Evolutionary conservation across 345 rosid genomes (phyloP).

Genomic region (Gossypium thurberi): DNA sequence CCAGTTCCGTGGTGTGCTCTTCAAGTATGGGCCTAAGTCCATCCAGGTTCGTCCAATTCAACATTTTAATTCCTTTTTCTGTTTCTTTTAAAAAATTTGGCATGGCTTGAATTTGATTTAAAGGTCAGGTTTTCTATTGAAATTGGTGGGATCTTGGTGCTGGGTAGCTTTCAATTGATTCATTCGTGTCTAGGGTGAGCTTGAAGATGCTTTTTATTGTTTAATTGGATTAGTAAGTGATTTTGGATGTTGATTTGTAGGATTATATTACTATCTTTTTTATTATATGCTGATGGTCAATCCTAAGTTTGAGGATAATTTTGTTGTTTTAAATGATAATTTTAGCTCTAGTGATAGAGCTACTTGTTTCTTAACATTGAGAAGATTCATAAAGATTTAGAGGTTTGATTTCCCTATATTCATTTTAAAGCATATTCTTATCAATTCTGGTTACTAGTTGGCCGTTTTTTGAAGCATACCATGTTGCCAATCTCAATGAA

Average conservation of each 20-base stretch:
- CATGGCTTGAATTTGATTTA: not conserved
- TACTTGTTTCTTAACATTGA: not conserved
- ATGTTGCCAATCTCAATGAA: constrained; percentile 5
- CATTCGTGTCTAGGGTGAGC: not conserved
- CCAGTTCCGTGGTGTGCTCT: constrained; percentile 84
- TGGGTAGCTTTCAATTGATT: not conserved
- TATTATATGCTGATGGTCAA: not conserved
- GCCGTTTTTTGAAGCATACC: not conserved
- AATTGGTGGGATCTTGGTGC: not conserved
- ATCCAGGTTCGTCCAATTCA: constrained; percentile 48
- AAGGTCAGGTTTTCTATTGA: not conserved
- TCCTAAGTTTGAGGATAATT: not conserved
- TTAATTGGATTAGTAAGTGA: not conserved
- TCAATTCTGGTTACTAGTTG: not conserved
- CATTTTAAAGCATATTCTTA: not conserved
- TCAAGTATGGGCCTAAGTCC: constrained; percentile 86
- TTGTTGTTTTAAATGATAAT: not conserved
- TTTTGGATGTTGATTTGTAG: not conserved
- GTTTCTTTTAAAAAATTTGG: not conserved
- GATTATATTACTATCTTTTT: not conserved
- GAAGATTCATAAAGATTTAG: not conserved
- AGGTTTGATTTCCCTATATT: not conserved
- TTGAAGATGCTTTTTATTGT: not conserved
- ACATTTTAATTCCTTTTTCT: constrained; percentile 6
- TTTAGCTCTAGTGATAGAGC: not conserved